A percentile compares a stretch with the other conserved stretches of the same genome.
Conservation (phyloP, 202 grass and related monocot genomes). For the Bolboschoenoplectus hybrid region DNA sequence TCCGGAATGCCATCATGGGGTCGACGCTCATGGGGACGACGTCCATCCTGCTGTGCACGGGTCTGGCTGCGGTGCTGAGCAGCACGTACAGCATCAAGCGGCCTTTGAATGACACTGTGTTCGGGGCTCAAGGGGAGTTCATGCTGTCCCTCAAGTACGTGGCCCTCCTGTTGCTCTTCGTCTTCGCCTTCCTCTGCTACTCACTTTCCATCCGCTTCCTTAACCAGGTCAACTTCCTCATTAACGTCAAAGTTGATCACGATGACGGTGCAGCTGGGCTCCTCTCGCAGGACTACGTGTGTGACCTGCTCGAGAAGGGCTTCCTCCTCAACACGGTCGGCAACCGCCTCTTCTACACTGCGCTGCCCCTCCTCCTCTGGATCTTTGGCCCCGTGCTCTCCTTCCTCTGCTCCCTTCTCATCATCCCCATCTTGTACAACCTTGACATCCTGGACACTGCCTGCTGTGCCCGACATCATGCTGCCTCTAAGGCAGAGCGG, state of each 20-base stretch:
- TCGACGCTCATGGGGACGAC: constrained; percentile 85
- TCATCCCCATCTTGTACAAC: constrained; percentile 77
- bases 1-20: constrained; percentile 85
- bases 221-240: constrained; percentile 78
- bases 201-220: constrained; percentile 77
- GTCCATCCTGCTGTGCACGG: constrained; percentile 79
- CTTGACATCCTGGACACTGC: constrained; percentile 47
- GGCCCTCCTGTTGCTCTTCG: constrained; percentile 58
- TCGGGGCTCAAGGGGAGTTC: constrained; percentile 82
- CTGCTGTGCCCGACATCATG: neutral
- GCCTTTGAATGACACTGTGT: constrained; percentile 67
- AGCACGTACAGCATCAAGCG: constrained; percentile 80
- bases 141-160: constrained; percentile 90
- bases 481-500: neutral
- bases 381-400: constrained; percentile 78
- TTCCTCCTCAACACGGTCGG: constrained; percentile 69
- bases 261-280: neutral
- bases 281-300: constrained; percentile 39
- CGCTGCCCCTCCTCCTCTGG: constrained; percentile 65
- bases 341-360: constrained; percentile 74
- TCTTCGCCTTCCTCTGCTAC: constrained; percentile 83
- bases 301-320: constrained; percentile 47
- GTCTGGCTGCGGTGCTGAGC: constrained; percentile 86
- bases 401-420: constrained; percentile 61
- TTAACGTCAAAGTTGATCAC: constrained; percentile 50